A percentile compares a stretch with the other conserved stretches of the same genome.
Conservation (phyloP, 176 grass and related monocot species). For the Carex pumila region DNA sequence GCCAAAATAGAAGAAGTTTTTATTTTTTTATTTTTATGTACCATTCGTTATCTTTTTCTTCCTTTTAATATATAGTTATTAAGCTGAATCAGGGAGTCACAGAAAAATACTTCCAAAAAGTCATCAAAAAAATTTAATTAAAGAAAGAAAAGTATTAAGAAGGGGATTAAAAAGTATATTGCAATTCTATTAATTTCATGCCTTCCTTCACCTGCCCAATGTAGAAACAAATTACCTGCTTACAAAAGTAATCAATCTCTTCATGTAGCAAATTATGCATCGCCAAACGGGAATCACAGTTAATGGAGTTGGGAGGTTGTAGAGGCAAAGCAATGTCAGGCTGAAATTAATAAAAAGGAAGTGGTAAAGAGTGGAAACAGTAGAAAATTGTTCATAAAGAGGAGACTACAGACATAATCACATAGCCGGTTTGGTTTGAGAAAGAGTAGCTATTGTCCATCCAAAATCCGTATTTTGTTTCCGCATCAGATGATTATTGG, state of each 20-base stretch:
- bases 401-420: not conserved
- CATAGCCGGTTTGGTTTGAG: not conserved
- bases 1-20: not conserved
- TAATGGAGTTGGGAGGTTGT: constrained; percentile 71
- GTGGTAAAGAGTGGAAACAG: constrained; percentile 20
- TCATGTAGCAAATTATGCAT: constrained; percentile 85
- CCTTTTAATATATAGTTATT: no score
- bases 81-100: no score
- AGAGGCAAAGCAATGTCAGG: constrained; percentile 85
- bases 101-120: no score
- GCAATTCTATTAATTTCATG: not conserved
- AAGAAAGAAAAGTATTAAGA: constrained; percentile 9
- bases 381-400: not conserved
- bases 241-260: constrained; percentile 92
- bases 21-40: not conserved
- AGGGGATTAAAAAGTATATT: not conserved
- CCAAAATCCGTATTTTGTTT: not conserved
- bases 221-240: constrained; percentile 57
- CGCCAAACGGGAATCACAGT: constrained; percentile 41
- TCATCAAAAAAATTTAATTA: not conserved
- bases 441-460: not conserved
- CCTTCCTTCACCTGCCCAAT: not conserved
- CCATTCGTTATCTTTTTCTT: no score
- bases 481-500: not conserved
- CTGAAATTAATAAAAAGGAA: constrained; percentile 55